Evolutionary conservation across 1,284 basidiomycete genomes (phyloP), one percentile per base, ranked within the genome.

Genomic region (Rhizopogon parksii): DNA sequence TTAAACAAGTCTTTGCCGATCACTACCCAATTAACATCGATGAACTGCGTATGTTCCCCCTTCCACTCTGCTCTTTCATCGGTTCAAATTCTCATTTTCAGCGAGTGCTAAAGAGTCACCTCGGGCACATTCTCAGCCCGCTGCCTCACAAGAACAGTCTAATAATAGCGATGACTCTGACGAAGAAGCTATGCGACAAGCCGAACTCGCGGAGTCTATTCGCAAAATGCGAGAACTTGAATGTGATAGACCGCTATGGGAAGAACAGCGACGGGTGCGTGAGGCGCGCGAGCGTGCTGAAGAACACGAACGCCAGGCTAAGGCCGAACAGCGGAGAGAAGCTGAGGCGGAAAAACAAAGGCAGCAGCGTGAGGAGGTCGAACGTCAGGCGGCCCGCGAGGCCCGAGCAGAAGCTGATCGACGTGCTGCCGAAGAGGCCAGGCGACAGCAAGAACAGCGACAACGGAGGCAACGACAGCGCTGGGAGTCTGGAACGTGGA

Each of bases 191-290:
- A 61, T 60, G 12, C 72, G 71, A 49, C 68, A 62, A 51, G 74
- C 73, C 9, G 69, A 68, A n/a, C 76, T 87, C 53, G 79, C 74
- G 17, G 81, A 83, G 60, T 87, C 85, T 1, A 75, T 77, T 36
- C 74, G 79, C 42, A 88, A 85, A 59, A 72, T 87, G 48, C 79
- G 77, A 6, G 82, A 85, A 55, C 75, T 88, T 1, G 83, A 88
- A 61, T 72, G 69, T 43, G 83, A 87, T 65, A 66, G 73, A 11
- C 82, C 80, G 1, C 55, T 86, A 7, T 85, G 83, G 80, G 75
- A 83, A 55, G 68, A 71, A 57, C 69, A 72, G 50, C 75, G 76
- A 21, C 71, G 67, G 49, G 69, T 68, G 53, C 73, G 83, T 19
- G 68, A 68, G 50, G 67, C 66, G 47, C 68, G 61, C 15, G 76